Conservation (phyloP, 1,284 basidiomycete species). For the Boletus semigastroideus region DNA sequence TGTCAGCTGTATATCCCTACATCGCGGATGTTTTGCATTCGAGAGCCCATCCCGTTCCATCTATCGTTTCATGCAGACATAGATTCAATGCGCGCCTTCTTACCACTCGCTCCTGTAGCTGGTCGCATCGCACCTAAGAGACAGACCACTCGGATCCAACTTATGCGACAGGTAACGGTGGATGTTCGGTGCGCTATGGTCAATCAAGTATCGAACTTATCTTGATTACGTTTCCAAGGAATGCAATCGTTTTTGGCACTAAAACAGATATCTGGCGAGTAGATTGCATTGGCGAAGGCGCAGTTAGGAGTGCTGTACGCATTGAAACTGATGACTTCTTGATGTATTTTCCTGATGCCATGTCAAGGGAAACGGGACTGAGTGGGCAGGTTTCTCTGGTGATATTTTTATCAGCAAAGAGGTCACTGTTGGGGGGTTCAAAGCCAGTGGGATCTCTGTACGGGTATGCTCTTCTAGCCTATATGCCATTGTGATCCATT, state of each 20-base stretch:
- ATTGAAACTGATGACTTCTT: background rate
- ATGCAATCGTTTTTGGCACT: constrained; percentile 40
- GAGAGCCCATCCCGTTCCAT: constrained; percentile 64
- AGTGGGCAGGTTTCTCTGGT: constrained; percentile 60
- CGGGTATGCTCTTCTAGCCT: constrained; percentile 41
- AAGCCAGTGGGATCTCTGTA: constrained; percentile 61
- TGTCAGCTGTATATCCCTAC: constrained; percentile 52
- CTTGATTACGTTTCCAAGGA: constrained; percentile 26
- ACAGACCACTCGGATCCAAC: constrained; percentile 53
- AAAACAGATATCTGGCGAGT: constrained; percentile 73
- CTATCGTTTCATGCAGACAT: constrained; percentile 55
- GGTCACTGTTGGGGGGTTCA: constrained; percentile 59
- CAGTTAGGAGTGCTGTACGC: constrained; percentile 56
- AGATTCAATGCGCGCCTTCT: constrained; percentile 55
- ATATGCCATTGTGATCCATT: background rate
- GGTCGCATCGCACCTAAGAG: constrained; percentile 37
- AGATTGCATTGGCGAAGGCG: constrained; percentile 60
- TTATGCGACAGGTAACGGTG: constrained; percentile 65
- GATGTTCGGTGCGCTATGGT: constrained; percentile 54
- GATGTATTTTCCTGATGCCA: constrained; percentile 5
- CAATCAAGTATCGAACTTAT: background rate
- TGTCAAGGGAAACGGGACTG: constrained; percentile 55
- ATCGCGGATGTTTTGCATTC: constrained; percentile 56
- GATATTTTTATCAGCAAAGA: constrained; percentile 51
- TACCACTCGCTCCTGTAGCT: constrained; percentile 54